Evolutionary conservation across 108 stramenopile genomes (phyloP), one percentile per base, ranked within the genome.

Genomic region (Cyclotella kingstonii): DNA sequence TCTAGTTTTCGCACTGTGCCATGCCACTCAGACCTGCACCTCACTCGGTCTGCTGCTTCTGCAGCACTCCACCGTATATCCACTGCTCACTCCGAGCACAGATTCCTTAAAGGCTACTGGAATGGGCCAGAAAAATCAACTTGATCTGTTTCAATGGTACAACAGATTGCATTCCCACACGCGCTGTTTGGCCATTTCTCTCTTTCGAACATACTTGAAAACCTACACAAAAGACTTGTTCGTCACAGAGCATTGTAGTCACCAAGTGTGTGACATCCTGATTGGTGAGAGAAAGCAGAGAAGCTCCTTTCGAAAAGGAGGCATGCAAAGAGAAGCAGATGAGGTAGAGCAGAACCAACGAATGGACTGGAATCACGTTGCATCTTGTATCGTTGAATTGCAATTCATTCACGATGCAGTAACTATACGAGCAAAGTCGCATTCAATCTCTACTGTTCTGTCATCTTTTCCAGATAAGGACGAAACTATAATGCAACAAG

Each of bases 401-500:
- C 73, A 75, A 43, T 40, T 75, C 40, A 34, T 69, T n/a, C 35
- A 63, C 26, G 73, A 75, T 42, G 73, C 54, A 44, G 21, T 69
- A 43, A 15, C 42, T 10, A n/a, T 8, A 11, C 33, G 25, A 58
- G 54, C 48, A 14, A 15, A 58, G 36, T 34, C 43, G 35, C 46
- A 51, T 8, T 31, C 33, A 40, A 2, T 1, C 14, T 23, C 15
- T 9, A 21, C 45, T 2, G 19, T 17, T 46, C 15, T 3, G 2
- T 29, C 17, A 12, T 29, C 49, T 15, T 28, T 3, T 14, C 12
- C n/a, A 2, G 36, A 36, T 36, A 36, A 9, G 9, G 36, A 11
- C 11, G 36, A 36, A 36, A 36, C 36, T 36, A 11, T 11, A 36
- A 36, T 36, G 22, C 43, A 19, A 22, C 10, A 45, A 5, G 8